A percentile compares a stretch with the other conserved stretches of the same genome.
These are phyloP conservation scores for Volvox carteri DNA, from an alignment of 163 green algal species.

Conservation along the genomic window DNA sequence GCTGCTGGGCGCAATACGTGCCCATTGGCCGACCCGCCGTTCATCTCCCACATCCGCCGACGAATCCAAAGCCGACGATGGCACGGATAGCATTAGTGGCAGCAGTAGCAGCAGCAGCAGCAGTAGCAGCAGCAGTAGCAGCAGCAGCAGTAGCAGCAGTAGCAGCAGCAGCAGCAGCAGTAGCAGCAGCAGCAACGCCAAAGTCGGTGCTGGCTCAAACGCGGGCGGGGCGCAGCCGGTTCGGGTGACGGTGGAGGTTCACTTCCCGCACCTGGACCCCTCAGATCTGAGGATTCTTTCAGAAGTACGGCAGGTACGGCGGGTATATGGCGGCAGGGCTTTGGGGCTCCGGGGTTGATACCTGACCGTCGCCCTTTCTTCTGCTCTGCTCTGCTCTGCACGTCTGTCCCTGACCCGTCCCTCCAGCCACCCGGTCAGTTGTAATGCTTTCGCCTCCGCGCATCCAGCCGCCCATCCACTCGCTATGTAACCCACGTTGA, in stretches of 20 bases:
- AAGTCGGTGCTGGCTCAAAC: no score
- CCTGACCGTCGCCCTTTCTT: no score
- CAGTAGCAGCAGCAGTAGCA: not conserved
- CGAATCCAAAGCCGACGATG: not conserved
- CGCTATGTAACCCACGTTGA: no score
- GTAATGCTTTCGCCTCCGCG: no score
- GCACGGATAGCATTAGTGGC: not conserved
- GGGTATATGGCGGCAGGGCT: no score
- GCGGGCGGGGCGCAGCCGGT: no score
- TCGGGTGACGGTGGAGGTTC: slow-evolving; percentile 59
- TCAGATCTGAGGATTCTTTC: slow-evolving; percentile 37
- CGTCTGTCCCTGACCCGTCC: no score
- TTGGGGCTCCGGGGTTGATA: no score
- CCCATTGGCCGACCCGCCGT: not conserved
- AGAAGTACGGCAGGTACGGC: not conserved
- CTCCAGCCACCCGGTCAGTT: no score
- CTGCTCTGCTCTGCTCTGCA: no score
- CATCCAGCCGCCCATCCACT: no score
- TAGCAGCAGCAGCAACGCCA: not conserved
- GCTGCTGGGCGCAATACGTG: slow-evolving; percentile 10
- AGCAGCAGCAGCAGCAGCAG: not conserved
- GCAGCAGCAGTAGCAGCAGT: not conserved
- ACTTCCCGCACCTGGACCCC: slow-evolving; percentile 52
- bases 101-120: not conserved
- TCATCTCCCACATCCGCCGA: not conserved